Evolutionary conservation across 257 asterid genomes (phyloP).

Genomic region (Anisodus tanguticus): DNA sequence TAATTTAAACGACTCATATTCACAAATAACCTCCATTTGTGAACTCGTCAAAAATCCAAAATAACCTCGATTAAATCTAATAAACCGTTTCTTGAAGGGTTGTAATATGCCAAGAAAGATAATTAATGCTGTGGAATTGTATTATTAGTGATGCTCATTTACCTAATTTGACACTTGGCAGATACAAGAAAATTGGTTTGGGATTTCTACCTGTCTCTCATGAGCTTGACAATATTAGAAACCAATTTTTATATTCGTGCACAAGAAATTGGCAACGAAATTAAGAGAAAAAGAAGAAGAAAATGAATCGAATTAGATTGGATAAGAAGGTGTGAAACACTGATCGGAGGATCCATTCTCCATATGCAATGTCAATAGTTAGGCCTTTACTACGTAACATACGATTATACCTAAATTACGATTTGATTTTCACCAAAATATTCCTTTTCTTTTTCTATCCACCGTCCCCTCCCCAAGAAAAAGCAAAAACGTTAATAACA

Average conservation of each 20-base stretch:
- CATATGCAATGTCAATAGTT: not conserved
- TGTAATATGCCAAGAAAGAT: not conserved
- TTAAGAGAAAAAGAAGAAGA: not conserved
- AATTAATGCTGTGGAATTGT: not conserved
- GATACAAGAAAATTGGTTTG: not conserved
- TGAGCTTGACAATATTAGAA: not conserved
- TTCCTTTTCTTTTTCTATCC: not conserved
- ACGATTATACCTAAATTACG: too few relatives aligned
- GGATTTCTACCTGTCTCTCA: not conserved
- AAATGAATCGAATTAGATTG: not conserved
- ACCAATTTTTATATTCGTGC: not conserved
- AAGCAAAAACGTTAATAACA: not conserved
- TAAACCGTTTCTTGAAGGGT: not conserved
- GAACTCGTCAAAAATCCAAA: not conserved
- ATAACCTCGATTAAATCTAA: not conserved
- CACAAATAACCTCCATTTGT: not conserved
- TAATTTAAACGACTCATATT: not conserved
- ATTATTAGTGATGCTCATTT: not conserved
- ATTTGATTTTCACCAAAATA: conserved; percentile 10
- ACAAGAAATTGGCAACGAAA: not conserved
- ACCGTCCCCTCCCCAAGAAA: not conserved
- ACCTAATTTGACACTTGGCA: not conserved
- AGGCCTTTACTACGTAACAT: not conserved
- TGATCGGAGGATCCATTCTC: not conserved
- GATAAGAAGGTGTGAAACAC: not conserved